A percentile compares a stretch with the other conserved stretches of the same genome.
Evolutionary conservation across 139 green algal species (phyloP).

Genomic region (Chlamydomonas incerta): DNA sequence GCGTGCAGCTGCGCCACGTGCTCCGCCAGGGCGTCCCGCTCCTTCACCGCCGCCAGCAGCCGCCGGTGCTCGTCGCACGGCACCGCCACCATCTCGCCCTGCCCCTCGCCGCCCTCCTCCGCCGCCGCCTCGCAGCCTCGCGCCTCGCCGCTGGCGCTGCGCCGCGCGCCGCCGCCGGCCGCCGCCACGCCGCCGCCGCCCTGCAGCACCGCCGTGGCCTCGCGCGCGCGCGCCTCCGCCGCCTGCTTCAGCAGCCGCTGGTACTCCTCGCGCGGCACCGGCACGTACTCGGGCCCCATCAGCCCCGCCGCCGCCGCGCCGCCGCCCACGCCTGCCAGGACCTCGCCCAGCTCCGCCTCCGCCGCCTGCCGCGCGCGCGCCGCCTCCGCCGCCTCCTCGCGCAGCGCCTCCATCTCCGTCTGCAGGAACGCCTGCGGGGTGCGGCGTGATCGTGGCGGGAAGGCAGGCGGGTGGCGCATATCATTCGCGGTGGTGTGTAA

Average conservation of each 20-base stretch:
- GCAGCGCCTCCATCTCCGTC: neutral
- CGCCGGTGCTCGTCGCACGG: neutral
- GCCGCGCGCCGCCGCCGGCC: too few relatives aligned
- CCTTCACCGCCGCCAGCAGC: slow-evolving; percentile 1
- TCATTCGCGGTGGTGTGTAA: too few relatives aligned
- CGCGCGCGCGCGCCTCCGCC: neutral
- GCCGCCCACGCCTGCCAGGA: neutral
- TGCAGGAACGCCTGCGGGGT: neutral
- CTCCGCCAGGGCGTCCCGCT: neutral
- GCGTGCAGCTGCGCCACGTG: neutral
- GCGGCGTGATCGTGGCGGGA: too few relatives aligned
- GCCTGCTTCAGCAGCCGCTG: neutral
- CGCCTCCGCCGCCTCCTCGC: slow-evolving; percentile 24
- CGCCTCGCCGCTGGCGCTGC: too few relatives aligned
- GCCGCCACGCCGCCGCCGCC: too few relatives aligned
- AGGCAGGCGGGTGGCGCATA: too few relatives aligned
- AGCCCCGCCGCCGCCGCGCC: neutral
- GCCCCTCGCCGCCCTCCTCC: neutral
- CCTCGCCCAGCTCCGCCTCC: neutral
- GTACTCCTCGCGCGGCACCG: neutral
- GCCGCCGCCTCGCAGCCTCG: too few relatives aligned
- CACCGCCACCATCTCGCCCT: neutral
- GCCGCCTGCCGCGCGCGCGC: neutral
- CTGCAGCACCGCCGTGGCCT: neutral
- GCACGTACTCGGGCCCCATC: neutral